Evolutionary conservation across 2,329 filamentous ascomycete genomes (phyloP), one percentile per base, ranked within the genome.

Genomic region (Penicillium expansum): DNA sequence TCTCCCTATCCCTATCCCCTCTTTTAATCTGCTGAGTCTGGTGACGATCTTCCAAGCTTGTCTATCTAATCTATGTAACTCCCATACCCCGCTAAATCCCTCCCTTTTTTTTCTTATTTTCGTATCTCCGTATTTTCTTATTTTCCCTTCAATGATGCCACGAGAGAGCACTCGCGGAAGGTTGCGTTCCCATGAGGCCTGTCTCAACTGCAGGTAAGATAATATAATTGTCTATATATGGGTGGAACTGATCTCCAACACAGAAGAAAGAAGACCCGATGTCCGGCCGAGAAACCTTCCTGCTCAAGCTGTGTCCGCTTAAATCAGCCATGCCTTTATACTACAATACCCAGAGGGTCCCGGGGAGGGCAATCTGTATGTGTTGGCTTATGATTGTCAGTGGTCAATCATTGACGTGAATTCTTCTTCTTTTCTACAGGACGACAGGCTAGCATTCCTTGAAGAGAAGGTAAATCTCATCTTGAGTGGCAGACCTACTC

Each of bases 381-480:
- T 41, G 13, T 1, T 7, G 24, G 38, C 22, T n/a, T 51, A 8
- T 37, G 22, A n/a, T 20, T 13, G 8, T 35, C n/a, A 29, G 13
- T 30, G 5, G 13, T 27, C 35, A 22, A 45, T 29, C 30, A 49
- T 42, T 65, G 29, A 61, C 50, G 13, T 7, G 30, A 3, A 16
- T 18, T n/a, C n/a, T 41, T 29, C 7, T 6, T 30, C 2, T 14
- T 27, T 30, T 13, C 7, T 18, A 18, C 41, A 82, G 80, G 79
- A 80, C 60, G 80, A 82, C 65, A 74, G 80, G 60, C 69, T 82
- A n/a, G 79, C 79, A 14, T 76, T 78, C 49, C 62, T 82, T 39
- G 80, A 82, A 69, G 79, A 81, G 67, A 82, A 82, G 65, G 74
- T 82, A 45, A 79, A 82, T 67, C 76, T 78, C 56, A 71, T 82